Evolutionary conservation across 768 basidiomycete species (phyloP), one percentile per base, ranked within the genome.

Genomic region (Boletus rex-veris): DNA sequence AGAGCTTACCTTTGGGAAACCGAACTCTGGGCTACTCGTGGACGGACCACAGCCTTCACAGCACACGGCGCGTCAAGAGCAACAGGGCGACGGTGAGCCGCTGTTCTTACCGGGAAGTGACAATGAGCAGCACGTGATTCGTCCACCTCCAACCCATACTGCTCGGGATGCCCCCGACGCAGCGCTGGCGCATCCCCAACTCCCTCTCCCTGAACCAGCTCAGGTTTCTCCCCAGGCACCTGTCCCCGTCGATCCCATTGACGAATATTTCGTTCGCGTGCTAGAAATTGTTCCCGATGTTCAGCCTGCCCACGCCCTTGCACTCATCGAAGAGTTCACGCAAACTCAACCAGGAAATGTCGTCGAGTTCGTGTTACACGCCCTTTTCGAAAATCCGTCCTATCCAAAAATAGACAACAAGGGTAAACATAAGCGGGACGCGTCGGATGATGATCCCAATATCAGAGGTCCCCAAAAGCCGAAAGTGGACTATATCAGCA

Each of bases 251-350:
- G 72, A 53, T 55, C 59, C 51, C 53, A 49, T 56, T 52, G 71
- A 71, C 43, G 60, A 33, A 16, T 69, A 63, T 41, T 54, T 85
- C 30, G 75, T 79, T 2, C 81, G 75, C 39, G 75, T 89, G 30
- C 72, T 86, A 36, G 86, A 88, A 60, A 79, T 91, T 42, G 66
- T 90, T 12, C 89, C 89, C 0, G 86, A 90, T 59, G 85, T 89
- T 21, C 75, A 79, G 19, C 81, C 84, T 5, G 71, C 75, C 3
- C 77, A 89, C 58, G 78, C 78, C 12, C 63, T 75, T 21, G 56
- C 65, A 2, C 79, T 88, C 31, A 63, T 88, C 30, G 68, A 74
- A 36, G 63, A 74, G 41, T 71, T 79, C 55, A 64, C 78, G 28
- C 69, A 73, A 5, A 60, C 68, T 5, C 71, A 73, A 1, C 59